These are phyloP conservation scores for Mollisiaceae sp. DNA, from an alignment of 2,329 filamentous ascomycete genomes.

Conservation along the genomic window DNA sequence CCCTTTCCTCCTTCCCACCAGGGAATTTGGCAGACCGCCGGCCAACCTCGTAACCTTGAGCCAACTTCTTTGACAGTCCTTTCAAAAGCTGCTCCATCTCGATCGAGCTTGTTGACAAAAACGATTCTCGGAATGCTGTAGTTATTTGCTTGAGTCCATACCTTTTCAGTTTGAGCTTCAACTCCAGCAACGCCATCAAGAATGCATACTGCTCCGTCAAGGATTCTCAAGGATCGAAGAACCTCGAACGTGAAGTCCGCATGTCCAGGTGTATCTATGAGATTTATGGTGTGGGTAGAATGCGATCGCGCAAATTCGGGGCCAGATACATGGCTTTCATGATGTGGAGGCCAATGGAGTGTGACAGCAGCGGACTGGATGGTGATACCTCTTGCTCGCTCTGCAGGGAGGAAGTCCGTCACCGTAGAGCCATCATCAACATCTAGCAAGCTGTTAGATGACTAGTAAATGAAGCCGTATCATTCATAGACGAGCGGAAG, in stretches of 20 bases:
- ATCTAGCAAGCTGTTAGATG: constrained; percentile 53
- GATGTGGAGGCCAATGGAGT: constrained; percentile 81
- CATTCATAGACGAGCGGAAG: neutral
- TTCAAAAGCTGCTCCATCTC: constrained; percentile 81
- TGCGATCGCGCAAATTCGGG: constrained; percentile 53
- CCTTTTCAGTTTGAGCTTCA: constrained; percentile 95
- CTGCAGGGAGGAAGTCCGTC: constrained; percentile 93
- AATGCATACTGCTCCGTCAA: constrained; percentile 92
- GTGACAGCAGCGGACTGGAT: constrained; percentile 98
- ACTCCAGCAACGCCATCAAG: constrained; percentile 92
- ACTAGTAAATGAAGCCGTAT: neutral
- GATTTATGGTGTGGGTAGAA: constrained; percentile 74
- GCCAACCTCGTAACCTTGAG: constrained; percentile 78
- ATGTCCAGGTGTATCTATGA: constrained; percentile 96
- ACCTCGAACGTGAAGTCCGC: constrained; percentile 98
- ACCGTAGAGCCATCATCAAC: constrained; percentile 97
- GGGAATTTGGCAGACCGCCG: constrained; percentile 91
- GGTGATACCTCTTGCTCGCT: constrained; percentile 90
- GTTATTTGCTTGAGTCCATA: constrained; percentile 88
- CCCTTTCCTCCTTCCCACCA: constrained; percentile 83
- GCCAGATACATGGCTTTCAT: constrained; percentile 36
- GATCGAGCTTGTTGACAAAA: constrained; percentile 85
- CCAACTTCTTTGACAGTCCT: constrained; percentile 87
- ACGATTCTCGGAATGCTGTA: constrained; percentile 84
- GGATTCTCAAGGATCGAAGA: constrained; percentile 82